Evolutionary conservation across 129 eudicot genomes (phyloP).

Genomic region (Flaveria brownii): DNA sequence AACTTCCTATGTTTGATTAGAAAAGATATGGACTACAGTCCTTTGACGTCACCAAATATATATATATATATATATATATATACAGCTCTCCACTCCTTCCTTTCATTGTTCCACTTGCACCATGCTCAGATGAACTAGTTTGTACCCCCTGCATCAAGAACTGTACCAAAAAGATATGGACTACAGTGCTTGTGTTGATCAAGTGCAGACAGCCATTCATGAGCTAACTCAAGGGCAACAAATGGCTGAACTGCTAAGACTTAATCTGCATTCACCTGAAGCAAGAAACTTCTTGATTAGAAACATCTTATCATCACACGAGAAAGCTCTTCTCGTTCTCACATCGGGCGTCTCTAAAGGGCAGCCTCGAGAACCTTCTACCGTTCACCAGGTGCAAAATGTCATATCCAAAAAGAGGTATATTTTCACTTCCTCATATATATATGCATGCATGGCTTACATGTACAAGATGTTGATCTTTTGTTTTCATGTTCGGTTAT

Average conservation of each 20-base stretch:
- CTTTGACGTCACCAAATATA: no score
- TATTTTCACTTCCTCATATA: neutral
- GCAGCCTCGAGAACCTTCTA: slow-evolving; percentile 29
- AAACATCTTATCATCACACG: slow-evolving; percentile 59
- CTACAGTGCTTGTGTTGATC: slow-evolving; percentile 20
- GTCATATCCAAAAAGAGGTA: slow-evolving; percentile 54
- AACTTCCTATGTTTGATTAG: no score
- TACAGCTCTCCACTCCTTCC: neutral
- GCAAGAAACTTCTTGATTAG: slow-evolving; percentile 47
- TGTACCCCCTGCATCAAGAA: neutral
- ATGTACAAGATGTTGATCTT: neutral
- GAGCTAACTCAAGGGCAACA: slow-evolving; percentile 72
- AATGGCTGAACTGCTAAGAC: slow-evolving; percentile 58
- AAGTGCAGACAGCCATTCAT: slow-evolving; percentile 21
- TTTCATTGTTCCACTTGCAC: neutral
- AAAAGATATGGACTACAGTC: no score
- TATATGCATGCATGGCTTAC: neutral
- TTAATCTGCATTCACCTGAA: slow-evolving; percentile 41
- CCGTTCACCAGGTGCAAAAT: slow-evolving; percentile 13
- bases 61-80: no score
- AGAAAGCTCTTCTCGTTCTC: slow-evolving; percentile 59
- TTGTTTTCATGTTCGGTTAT: slow-evolving; percentile 22
- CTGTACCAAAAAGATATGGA: slow-evolving; percentile 38
- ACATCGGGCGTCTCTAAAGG: slow-evolving; percentile 42
- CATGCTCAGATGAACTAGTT: neutral